Percentiles rank a stretch among this genome's conserved stretches.
phyloP scores from a whole-genome alignment of 139 green algal genomes.

The Dunaliella primolecta region DNA sequence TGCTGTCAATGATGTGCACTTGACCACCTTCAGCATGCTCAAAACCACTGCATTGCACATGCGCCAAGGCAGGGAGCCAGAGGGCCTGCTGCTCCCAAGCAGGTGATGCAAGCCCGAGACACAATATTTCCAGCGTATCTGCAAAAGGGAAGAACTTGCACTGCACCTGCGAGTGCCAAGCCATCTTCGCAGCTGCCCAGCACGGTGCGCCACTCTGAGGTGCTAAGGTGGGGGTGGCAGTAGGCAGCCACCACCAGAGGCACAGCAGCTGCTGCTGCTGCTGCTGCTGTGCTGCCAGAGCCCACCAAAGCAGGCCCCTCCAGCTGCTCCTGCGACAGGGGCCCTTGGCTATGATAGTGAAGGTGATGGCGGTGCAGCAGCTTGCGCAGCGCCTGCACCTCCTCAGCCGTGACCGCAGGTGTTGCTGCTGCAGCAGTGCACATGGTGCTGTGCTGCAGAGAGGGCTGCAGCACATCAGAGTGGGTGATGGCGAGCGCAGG shows the following conservation, averaged over 20 bases:
- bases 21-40: no score
- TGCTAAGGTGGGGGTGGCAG: background rate
- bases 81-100: no score
- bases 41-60: no score
- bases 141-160: no score
- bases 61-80: no score
- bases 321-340: background rate
- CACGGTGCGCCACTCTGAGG: background rate
- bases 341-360: no score
- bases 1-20: no score
- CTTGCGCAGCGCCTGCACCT: background rate
- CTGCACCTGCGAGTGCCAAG: background rate
- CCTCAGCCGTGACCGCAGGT: background rate
- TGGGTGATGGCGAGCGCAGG: no score
- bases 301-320: no score
- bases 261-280: background rate
- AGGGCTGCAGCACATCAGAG: no score
- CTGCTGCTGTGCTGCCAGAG: background rate
- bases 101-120: no score
- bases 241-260: background rate
- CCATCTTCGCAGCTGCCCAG: background rate
- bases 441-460: background rate
- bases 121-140: no score
- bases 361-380: background rate
- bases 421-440: background rate